Base-by-base conservation (phyloP, 306 rosid species). In the Lathyrus aphaca region DNA sequence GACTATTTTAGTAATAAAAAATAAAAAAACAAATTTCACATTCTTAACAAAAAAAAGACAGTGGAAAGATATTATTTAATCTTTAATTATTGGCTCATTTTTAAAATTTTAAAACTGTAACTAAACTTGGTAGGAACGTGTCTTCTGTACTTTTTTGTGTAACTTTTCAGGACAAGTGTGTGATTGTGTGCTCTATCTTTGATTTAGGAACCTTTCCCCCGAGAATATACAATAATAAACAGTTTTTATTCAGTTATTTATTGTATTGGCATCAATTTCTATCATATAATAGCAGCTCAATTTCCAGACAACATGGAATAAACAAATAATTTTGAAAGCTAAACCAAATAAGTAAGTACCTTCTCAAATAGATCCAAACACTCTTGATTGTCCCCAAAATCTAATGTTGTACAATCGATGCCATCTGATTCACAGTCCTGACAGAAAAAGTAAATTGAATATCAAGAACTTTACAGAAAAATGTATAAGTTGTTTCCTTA, bases 361-460 rank as follows among this genome's bases (percentile, higher is more conserved):
- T 89, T 89, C 89, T 95, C 99, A 79, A 91, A 89, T 37, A 95
- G 90, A 84, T 89, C 83, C 87, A 95, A 78, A 88, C 99, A 95
- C 75, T 81, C 91, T 88, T 82, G 90, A 76, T 95, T 95, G 88
- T 91, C 99, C 79, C 75, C 84, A 64, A 91, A 89, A 77, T 89
- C 82, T 44, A 86, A 82, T 74, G 75, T 78, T 42, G 84, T 82
- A 87, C 87, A 81, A 78, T 84, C 86, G 56, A 95, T 19, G 64
- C 97, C 97, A 59, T 95, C 92, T 64, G 66, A 60, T 73, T 89
- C 89, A 39, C 76, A 95, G 74, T 89, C 97, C 99, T 95, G 86
- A 76, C 15, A 74, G 77, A 45, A 66, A 56, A 42, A 58, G 50
- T 17, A 76, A 68, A 72, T 54, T 59, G 78, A 64, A 74, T 40